A percentile compares a stretch with the other conserved stretches of the same genome.
Evolutionary conservation across 495 filamentous ascomycete genomes (phyloP).

Genomic region (Chaetomium fimeti): DNA sequence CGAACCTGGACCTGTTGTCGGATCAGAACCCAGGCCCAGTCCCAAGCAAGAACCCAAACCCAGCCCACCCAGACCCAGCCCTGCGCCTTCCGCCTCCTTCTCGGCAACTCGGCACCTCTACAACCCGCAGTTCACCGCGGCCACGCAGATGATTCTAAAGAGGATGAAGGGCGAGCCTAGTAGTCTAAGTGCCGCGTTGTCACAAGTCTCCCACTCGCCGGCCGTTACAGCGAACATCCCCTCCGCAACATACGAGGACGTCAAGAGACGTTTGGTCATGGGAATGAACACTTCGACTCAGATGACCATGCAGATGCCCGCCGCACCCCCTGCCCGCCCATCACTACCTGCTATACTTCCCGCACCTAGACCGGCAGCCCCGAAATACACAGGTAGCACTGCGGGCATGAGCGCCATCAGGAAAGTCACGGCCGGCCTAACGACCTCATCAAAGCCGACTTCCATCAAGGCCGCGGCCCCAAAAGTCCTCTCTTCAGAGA

Average conservation of each 20-base stretch:
- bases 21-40: too few species aligned
- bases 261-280: conserved; percentile 48
- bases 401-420: conserved; percentile 34
- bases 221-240: conserved; percentile 33
- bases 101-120: conserved; percentile 41
- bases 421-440: conserved; percentile 32
- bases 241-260: conserved; percentile 48
- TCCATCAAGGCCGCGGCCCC: conserved; percentile 20
- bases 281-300: conserved; percentile 50
- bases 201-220: conserved; percentile 33
- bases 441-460: conserved; percentile 13
- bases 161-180: conserved; percentile 47
- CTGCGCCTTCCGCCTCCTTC: conserved; percentile 21
- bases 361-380: background rate
- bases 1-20: too few species aligned
- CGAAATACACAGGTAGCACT: conserved; percentile 5
- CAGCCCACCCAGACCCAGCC: background rate
- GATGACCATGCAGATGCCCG: conserved; percentile 46
- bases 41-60: too few species aligned
- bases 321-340: conserved; percentile 2
- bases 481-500: conserved; percentile 23
- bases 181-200: conserved; percentile 38
- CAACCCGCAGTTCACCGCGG: conserved; percentile 53
- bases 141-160: conserved; percentile 59
- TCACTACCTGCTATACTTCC: conserved; percentile 7